Evolutionary conservation across 495 filamentous ascomycete species (phyloP).

Genomic region (Penicillium daleae): DNA sequence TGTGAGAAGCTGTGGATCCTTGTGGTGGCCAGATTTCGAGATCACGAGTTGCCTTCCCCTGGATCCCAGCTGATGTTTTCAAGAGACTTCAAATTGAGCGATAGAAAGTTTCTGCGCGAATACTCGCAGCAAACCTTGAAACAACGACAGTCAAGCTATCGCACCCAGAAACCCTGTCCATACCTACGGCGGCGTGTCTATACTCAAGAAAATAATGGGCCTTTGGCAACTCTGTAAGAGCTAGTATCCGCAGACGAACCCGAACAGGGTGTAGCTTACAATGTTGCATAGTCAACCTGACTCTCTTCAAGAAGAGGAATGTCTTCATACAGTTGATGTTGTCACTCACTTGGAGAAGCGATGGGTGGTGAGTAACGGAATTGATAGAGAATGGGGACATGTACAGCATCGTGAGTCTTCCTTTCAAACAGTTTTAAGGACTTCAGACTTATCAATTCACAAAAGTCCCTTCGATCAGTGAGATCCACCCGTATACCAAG

Average conservation of each 20-base stretch:
- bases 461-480: neutral
- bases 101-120: neutral
- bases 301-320: conserved; percentile 2
- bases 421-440: neutral
- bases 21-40: neutral
- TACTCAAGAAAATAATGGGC: neutral
- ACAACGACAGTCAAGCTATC: conserved; percentile 4
- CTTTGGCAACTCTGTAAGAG: conserved; percentile 2
- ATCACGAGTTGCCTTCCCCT: neutral
- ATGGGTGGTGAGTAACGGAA: conserved; percentile 3
- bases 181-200: conserved; percentile 6
- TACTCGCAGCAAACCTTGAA: conserved; percentile 2
- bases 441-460: neutral
- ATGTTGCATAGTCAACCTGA: neutral
- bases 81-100: neutral
- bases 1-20: neutral
- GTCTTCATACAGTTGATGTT: conserved; percentile 3
- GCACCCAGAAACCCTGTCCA: neutral
- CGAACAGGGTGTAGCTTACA: neutral
- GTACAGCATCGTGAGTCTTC: conserved; percentile 3
- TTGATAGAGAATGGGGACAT: conserved; percentile 1
- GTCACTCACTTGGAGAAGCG: neutral
- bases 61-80: conserved; percentile 1
- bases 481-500: conserved; percentile 9
- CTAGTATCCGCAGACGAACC: too few relatives aligned